Evolutionary conservation across 495 filamentous ascomycete species (phyloP).

Genomic region (Neohortaea acidophila): DNA sequence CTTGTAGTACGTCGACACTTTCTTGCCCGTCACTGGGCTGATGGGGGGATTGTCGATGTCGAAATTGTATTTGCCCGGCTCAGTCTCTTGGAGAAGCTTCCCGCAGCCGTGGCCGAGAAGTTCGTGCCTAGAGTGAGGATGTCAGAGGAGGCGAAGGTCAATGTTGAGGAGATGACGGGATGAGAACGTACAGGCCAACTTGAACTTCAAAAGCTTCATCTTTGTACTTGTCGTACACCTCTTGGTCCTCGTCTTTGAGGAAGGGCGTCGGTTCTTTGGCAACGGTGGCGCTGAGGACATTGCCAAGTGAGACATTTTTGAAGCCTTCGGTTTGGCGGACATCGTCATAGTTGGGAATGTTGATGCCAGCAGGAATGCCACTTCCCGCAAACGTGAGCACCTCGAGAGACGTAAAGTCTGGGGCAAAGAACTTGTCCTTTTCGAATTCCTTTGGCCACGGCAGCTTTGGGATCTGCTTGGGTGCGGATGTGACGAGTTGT

Average conservation of each 20-base stretch:
- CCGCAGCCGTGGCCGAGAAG: slow-evolving; percentile 92
- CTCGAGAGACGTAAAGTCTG: slow-evolving; percentile 61
- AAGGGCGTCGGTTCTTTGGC: slow-evolving; percentile 85
- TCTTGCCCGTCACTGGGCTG: slow-evolving; percentile 61
- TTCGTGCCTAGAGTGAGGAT: slow-evolving; percentile 92
- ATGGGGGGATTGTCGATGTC: slow-evolving; percentile 62
- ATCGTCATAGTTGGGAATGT: slow-evolving; percentile 86
- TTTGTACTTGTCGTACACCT: slow-evolving; percentile 61
- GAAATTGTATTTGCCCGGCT: slow-evolving; percentile 73
- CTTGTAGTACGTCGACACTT: slow-evolving; percentile 75
- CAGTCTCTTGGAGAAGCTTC: slow-evolving; percentile 82
- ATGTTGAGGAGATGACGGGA: background rate
- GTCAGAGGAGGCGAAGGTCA: background rate
- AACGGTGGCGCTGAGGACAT: slow-evolving; percentile 77
- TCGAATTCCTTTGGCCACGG: slow-evolving; percentile 85
- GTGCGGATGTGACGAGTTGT: slow-evolving; percentile 64
- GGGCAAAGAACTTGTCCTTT: slow-evolving; percentile 85
- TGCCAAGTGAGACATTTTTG: slow-evolving; percentile 91
- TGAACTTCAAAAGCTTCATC: slow-evolving; percentile 88
- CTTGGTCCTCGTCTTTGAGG: slow-evolving; percentile 55
- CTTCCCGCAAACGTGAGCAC: slow-evolving; percentile 56
- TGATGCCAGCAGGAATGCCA: slow-evolving; percentile 35
- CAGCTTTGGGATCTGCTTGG: slow-evolving; percentile 67
- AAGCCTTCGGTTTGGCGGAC: slow-evolving; percentile 89
- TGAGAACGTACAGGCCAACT: slow-evolving; percentile 78